These are phyloP conservation scores for Hydrangea macrophylla DNA, from an alignment of 148 eudicot species.

Conservation along the genomic window DNA sequence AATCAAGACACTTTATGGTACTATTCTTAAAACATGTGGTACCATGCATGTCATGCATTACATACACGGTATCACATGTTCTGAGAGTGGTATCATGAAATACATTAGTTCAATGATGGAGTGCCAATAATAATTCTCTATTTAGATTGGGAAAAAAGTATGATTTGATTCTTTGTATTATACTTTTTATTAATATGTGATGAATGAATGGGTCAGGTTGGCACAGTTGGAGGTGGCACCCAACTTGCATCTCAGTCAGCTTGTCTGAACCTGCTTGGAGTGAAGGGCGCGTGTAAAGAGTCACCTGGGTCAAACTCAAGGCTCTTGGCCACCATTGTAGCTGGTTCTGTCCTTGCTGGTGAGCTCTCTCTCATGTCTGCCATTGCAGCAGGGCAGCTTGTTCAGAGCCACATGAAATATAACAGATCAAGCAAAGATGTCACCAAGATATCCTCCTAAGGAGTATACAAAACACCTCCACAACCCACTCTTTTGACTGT, in stretches of 20 bases:
- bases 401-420: slow-evolving; percentile 39
- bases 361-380: slow-evolving; percentile 44
- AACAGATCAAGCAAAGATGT: slow-evolving; percentile 33
- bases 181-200: not conserved
- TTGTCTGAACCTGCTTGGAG: slow-evolving; percentile 35
- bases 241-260: slow-evolving; percentile 43
- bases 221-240: slow-evolving; percentile 43
- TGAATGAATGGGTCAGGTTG: slow-evolving; percentile 25
- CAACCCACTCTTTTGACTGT: not conserved
- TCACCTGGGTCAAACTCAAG: slow-evolving; percentile 37
- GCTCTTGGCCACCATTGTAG: slow-evolving; percentile 29
- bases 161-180: no score
- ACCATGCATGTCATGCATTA: no score
- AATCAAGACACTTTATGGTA: no score
- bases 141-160: no score
- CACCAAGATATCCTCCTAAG: slow-evolving; percentile 7
- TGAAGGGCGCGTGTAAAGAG: slow-evolving; percentile 33
- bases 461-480: not conserved
- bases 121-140: no score
- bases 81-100: no score
- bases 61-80: no score
- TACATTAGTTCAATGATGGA: no score
- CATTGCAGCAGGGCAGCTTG: slow-evolving; percentile 33
- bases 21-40: no score
- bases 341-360: slow-evolving; percentile 42